A percentile compares a stretch with the other conserved stretches of the same genome.
Conservation (phyloP, 2,329 filamentous ascomycete genomes). For the Colletotrichum sp. region DNA sequence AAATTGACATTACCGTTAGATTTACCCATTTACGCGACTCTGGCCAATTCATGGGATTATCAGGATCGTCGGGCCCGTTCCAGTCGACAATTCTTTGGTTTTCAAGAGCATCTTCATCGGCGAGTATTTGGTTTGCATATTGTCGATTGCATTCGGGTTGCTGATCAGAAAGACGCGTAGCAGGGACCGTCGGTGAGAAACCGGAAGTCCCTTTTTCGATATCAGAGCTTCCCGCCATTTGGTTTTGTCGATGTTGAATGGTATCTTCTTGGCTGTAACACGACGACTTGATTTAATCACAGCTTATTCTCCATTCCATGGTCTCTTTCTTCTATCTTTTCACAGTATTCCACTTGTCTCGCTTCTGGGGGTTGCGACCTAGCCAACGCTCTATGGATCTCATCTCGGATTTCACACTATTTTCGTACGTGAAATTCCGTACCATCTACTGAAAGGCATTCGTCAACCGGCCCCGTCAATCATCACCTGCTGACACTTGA, state of each 20-base stretch:
- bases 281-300: rapidly evolving
- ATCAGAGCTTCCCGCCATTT: background rate
- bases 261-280: background rate
- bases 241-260: background rate
- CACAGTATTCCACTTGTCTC: rapidly evolving
- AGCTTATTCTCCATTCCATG: rapidly evolving
- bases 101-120: background rate
- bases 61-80: slow-evolving; percentile 59
- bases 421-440: background rate
- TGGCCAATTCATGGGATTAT: slow-evolving; percentile 74
- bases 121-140: rapidly evolving
- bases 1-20: slow-evolving; percentile 33
- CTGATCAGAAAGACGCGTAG: background rate
- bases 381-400: background rate
- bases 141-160: rapidly evolving
- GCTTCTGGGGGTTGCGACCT: rapidly evolving
- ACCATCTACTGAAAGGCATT: background rate
- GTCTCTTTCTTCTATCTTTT: background rate
- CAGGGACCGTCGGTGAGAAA: background rate
- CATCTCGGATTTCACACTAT: background rate
- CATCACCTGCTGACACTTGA: background rate
- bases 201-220: background rate
- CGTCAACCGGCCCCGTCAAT: background rate
- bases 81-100: slow-evolving; percentile 56
- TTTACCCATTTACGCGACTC: slow-evolving; percentile 44